These are phyloP conservation scores for Nicotiana benthamiana DNA, from an alignment of 257 asterid species.

Conservation along the genomic window DNA sequence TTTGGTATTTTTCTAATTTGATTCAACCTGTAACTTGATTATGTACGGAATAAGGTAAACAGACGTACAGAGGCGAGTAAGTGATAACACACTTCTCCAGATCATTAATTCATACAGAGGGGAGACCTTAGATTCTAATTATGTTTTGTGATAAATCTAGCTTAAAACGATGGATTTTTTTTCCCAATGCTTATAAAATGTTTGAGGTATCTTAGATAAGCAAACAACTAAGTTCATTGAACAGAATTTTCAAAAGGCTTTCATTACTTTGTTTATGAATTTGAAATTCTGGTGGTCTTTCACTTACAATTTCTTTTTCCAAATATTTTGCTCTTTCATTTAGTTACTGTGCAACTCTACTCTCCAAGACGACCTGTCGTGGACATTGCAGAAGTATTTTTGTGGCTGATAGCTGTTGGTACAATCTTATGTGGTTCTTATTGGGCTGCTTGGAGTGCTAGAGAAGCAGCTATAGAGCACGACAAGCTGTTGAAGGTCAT, in stretches of 20 bases:
- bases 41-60: not conserved
- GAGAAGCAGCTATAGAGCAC: conserved; percentile 71
- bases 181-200: not conserved
- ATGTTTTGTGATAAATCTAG: not conserved
- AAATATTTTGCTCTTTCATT: conserved; percentile 3
- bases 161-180: not conserved
- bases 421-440: conserved; percentile 84
- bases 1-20: not conserved
- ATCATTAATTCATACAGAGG: no score
- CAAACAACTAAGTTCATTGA: not conserved
- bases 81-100: not conserved
- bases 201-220: not conserved
- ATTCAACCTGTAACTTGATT: not conserved
- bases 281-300: not conserved
- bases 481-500: conserved; percentile 72
- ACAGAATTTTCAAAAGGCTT: not conserved
- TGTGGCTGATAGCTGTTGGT: conserved; percentile 91
- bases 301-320: not conserved
- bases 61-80: not conserved
- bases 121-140: no score
- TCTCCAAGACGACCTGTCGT: conserved; percentile 80
- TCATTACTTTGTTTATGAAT: not conserved
- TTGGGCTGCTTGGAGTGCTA: conserved; percentile 92
- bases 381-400: conserved; percentile 89
- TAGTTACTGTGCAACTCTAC: conserved; percentile 73